Evolutionary conservation across 2,329 filamentous ascomycete species (phyloP).

Genomic region (Tolypocladium paradoxum): DNA sequence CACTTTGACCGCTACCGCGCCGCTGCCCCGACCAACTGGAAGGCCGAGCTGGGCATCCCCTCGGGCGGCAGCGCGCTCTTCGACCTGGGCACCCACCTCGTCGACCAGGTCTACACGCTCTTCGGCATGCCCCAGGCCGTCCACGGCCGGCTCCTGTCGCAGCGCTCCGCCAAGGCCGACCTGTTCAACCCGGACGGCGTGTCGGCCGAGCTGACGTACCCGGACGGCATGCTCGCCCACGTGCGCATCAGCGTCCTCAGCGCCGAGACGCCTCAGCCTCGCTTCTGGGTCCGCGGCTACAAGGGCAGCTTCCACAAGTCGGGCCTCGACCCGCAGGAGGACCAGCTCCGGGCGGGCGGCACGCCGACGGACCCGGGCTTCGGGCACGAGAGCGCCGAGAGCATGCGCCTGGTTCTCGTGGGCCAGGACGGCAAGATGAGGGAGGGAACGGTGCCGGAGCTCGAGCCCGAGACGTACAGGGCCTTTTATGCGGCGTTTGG

Average conservation of each 20-base stretch:
- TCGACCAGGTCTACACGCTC: slow-evolving; percentile 62
- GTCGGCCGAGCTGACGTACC: slow-evolving; percentile 58
- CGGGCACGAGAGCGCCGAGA: slow-evolving; percentile 50
- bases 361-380: slow-evolving; percentile 52
- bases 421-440: slow-evolving; percentile 38
- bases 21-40: slow-evolving; percentile 52
- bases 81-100: slow-evolving; percentile 64
- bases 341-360: slow-evolving; percentile 55
- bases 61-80: slow-evolving; percentile 60
- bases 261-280: slow-evolving; percentile 56
- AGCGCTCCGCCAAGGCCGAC: slow-evolving; percentile 39
- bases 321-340: slow-evolving; percentile 63
- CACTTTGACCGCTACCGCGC: slow-evolving; percentile 70
- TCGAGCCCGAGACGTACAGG: slow-evolving; percentile 56
- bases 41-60: slow-evolving; percentile 45
- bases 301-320: slow-evolving; percentile 67
- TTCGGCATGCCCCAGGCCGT: slow-evolving; percentile 60
- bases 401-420: slow-evolving; percentile 48
- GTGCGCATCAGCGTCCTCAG: slow-evolving; percentile 60
- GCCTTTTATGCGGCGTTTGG: slow-evolving; percentile 52
- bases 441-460: slow-evolving; percentile 41
- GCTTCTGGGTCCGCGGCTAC: slow-evolving; percentile 68
- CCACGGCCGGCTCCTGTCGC: slow-evolving; percentile 56
- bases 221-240: slow-evolving; percentile 51
- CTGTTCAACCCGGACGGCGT: slow-evolving; percentile 45